These are phyloP conservation scores for Apostasia ramifera DNA, from an alignment of 106 monocot species.

Conservation along the genomic window DNA sequence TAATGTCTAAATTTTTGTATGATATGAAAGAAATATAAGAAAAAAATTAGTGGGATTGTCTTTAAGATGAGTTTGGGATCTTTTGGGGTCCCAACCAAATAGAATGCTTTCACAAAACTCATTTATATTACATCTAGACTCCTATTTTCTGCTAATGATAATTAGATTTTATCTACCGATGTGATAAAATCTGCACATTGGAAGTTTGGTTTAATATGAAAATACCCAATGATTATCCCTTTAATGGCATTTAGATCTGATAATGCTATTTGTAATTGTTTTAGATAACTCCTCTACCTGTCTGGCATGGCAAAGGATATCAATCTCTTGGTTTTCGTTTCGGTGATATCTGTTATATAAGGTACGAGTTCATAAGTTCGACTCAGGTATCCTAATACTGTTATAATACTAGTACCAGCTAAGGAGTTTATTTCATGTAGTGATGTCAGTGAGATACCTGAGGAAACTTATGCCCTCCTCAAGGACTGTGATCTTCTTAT, in stretches of 20 bases:
- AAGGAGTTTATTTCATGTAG: constrained; percentile 20
- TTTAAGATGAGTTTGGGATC: no score
- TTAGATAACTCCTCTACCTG: constrained; percentile 89
- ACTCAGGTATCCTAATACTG: not conserved
- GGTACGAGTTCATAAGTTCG: constrained; percentile 26
- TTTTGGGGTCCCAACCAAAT: no score
- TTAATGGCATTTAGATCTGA: not conserved
- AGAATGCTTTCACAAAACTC: no score
- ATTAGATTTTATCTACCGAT: no score
- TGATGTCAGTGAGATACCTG: constrained; percentile 97
- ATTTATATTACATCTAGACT: no score
- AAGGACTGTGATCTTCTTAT: constrained; percentile 82
- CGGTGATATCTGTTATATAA: constrained; percentile 87
- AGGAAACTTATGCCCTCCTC: constrained; percentile 80
- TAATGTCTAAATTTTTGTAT: no score
- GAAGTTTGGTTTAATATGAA: no score
- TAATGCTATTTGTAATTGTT: constrained; percentile 8
- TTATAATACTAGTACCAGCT: no score
- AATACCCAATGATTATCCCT: not conserved
- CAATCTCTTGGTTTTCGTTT: constrained; percentile 97
- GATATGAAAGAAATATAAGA: no score
- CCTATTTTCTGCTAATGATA: no score
- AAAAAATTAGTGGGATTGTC: no score
- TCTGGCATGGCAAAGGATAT: constrained; percentile 90
- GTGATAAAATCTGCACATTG: no score